Evolutionary conservation across 768 basidiomycete species (phyloP).

Genomic region (Phaeotremella skinneri): DNA sequence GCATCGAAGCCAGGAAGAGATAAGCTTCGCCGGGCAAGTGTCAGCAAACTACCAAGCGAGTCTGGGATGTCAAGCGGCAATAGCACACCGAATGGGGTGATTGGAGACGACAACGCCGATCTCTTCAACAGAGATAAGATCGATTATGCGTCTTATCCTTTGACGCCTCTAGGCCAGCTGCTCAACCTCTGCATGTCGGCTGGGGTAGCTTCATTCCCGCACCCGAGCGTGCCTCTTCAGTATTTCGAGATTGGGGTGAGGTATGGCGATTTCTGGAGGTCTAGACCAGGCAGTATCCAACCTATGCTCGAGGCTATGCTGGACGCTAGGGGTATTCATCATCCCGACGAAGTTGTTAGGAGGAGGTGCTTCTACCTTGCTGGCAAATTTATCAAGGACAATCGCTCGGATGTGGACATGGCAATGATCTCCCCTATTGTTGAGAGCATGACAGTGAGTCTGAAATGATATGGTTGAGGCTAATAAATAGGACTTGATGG

Average conservation of each 20-base stretch:
- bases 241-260: slow-evolving; percentile 91
- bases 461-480: slow-evolving; percentile 39
- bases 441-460: slow-evolving; percentile 53
- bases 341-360: slow-evolving; percentile 64
- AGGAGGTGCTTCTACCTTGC: slow-evolving; percentile 88
- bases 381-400: slow-evolving; percentile 83
- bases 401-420: slow-evolving; percentile 69
- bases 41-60: slow-evolving; percentile 31
- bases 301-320: slow-evolving; percentile 86
- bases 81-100: slow-evolving; percentile 30
- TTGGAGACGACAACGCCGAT: slow-evolving; percentile 6
- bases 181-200: slow-evolving; percentile 78
- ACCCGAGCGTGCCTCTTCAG: slow-evolving; percentile 78
- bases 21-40: slow-evolving; percentile 34
- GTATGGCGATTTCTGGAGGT: slow-evolving; percentile 95
- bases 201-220: slow-evolving; percentile 75
- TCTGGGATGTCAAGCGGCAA: slow-evolving; percentile 28
- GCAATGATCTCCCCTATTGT: slow-evolving; percentile 71
- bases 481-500: slow-evolving; percentile 64
- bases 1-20: slow-evolving; percentile 52
- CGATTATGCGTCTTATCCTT: slow-evolving; percentile 60
- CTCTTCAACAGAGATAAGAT: slow-evolving; percentile 23
- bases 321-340: slow-evolving; percentile 82
- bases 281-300: slow-evolving; percentile 81
- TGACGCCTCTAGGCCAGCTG: slow-evolving; percentile 89